Percentiles rank a stretch among this genome's conserved stretches.
phyloP scores from a whole-genome alignment of 345 rosid species.

The Eucalyptus rudis region DNA sequence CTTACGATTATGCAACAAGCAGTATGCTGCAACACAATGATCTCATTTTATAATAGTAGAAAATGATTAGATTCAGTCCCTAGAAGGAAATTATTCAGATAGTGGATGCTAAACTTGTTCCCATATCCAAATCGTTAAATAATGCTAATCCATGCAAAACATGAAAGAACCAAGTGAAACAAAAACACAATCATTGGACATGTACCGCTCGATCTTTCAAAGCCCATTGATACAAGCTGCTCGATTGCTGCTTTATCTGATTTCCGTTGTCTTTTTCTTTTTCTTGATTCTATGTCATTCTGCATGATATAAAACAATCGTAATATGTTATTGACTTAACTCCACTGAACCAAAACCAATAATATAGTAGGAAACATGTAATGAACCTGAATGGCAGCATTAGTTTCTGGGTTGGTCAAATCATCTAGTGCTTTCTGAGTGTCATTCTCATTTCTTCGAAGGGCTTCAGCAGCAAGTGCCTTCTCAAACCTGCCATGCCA shows the following conservation, averaged over 20 bases:
- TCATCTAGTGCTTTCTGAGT: constrained; percentile 75
- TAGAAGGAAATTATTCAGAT: not conserved
- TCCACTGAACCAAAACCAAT: not conserved
- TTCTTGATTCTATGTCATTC: constrained; percentile 58
- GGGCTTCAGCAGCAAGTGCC: constrained; percentile 85
- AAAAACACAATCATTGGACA: not conserved
- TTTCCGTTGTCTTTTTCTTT: constrained; percentile 45
- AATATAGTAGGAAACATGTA: not conserved
- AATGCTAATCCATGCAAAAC: not conserved
- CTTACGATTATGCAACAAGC: not conserved
- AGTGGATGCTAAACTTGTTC: not conserved
- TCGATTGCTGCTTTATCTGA: constrained; percentile 18
- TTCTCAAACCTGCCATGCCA: constrained; percentile 59
- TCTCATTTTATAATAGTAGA: not conserved
- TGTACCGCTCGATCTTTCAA: constrained; percentile 63
- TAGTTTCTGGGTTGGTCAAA: constrained; percentile 61
- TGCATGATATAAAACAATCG: not conserved
- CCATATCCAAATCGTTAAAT: too few species aligned
- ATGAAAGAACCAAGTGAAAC: not conserved
- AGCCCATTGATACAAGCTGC: constrained; percentile 84
- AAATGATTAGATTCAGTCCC: not conserved
- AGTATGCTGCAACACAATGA: not conserved
- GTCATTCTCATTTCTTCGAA: constrained; percentile 82
- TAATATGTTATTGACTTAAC: not conserved
- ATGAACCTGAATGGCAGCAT: constrained; percentile 54